Evolutionary conservation across 352 stramenopile species (phyloP), one percentile per base, ranked within the genome.

Genomic region (Phytophthora citrophthora): DNA sequence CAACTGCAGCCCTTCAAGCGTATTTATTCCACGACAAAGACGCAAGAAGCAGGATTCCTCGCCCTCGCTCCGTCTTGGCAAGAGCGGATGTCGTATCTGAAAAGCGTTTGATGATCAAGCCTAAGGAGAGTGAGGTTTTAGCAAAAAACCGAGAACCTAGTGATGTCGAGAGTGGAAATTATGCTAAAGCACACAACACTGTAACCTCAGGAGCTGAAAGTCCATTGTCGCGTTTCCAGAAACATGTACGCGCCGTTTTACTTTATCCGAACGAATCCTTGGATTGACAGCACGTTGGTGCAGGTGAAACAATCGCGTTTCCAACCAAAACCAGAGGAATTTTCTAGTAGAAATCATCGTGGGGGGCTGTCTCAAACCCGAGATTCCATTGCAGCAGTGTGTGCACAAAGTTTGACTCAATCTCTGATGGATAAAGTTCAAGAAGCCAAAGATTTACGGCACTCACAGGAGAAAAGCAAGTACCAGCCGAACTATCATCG

Each of bases 141-240:
- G 24, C 12, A 18, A 34, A 44, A 36, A 13, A 47, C 36, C 40
- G 3, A 15, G 24, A 44, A 23, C 15, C 47, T 9, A 8, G 34
- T 51, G 13, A 29, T 18, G 27, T 18, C 7, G 40, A 29, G 15
- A 20, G 1, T 20, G 29, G 29, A 10, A 27, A 53, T 43, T 5
- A 15, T 23, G 4, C 27, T 48, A 36, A 16, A 6, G 1, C 5
- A 9, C 12, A 29, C 38, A 31, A 1, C 46, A 18, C 45, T 11
- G 24, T 0, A 29, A 18, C 9, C 23, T 31, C 12, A 46, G 32
- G 34, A 5, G 59, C 65, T 23, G 60, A 74, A 36, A 85, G 75
- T 12, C 78, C 78, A 5, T 49, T 85, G 16, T 85, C 78, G 31
- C 68, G 78, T 2, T 83, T 88, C 23, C 63, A 72, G 18, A 76